Conservation (phyloP, 1,284 basidiomycete genomes). For the Naganishia liquefaciens region DNA sequence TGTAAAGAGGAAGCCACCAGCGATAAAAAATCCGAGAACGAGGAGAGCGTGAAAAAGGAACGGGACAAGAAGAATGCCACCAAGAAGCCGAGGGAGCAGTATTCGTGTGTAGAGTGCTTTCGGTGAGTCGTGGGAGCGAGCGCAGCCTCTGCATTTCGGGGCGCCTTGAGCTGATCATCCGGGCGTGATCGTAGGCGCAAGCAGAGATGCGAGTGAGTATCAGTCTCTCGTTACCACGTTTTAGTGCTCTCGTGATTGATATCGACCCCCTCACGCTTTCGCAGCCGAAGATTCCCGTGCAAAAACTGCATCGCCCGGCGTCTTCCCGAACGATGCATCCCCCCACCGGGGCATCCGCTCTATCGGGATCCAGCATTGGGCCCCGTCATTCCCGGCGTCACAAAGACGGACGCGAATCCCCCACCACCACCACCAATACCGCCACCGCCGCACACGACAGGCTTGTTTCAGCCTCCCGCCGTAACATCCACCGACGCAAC, state of each 20-base stretch:
- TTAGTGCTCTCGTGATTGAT: neutral
- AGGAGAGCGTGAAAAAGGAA: slow-evolving; percentile 15
- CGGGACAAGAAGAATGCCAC: slow-evolving; percentile 12
- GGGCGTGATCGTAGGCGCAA: slow-evolving; percentile 18
- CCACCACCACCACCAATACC: no score
- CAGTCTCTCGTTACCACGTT: neutral
- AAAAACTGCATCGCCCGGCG: slow-evolving; percentile 32
- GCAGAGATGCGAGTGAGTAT: slow-evolving; percentile 32
- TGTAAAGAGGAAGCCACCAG: slow-evolving; percentile 1
- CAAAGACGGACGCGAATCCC: no score
- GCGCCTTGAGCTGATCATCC: neutral
- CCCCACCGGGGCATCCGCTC: slow-evolving; percentile 24
- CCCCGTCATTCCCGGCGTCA: neutral
- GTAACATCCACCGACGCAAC: neutral
- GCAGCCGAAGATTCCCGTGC: slow-evolving; percentile 30
- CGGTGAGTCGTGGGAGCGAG: slow-evolving; percentile 13
- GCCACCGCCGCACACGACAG: no score
- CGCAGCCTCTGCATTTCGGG: neutral
- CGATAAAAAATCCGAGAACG: neutral
- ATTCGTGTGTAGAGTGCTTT: slow-evolving; percentile 32
- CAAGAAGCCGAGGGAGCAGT: slow-evolving; percentile 33
- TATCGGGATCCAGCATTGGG: slow-evolving; percentile 14
- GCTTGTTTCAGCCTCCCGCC: neutral
- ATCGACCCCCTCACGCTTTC: no score
- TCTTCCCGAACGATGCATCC: slow-evolving; percentile 29